Evolutionary conservation across 352 stramenopile genomes (phyloP), one percentile per base, ranked within the genome.

Genomic region (Globisporangium abappressorium): DNA sequence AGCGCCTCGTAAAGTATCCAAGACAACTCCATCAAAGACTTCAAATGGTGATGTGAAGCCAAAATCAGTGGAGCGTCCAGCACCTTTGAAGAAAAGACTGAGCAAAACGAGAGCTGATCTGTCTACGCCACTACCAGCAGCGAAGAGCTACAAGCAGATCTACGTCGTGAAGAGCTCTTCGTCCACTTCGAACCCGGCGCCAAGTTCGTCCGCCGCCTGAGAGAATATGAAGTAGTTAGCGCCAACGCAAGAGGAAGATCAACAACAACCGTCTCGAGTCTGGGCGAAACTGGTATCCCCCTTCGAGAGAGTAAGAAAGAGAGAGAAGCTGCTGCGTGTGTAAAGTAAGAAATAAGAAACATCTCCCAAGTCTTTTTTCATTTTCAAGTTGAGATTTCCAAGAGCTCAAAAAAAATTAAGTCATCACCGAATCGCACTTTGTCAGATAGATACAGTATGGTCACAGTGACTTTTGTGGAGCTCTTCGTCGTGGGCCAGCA

Each of bases 81-180:
- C 56, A 46, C 34, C 30, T 26, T 22, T 49, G 20, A 68, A 58
- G 28, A 60, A 60, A 22, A 62, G 72, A 7, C n/a, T 55, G 2
- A 73, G 63, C 65, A 77, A 62, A 7, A 18, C 36, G 11, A 62
- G 53, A 22, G 15, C n/a, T 20, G 30, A 8, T n/a, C 11, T 22
- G 38, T 49, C 36, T 11, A 26, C 55, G 26, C 18, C 66, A 2
- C 2, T n/a, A 7, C 0, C 58, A 34, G 36, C 12, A 2, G 3
- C 46, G 22, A 75, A 74, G 60, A 62, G 51, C 30, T 73, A 63
- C 64, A 78, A 74, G 56, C 63, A 75, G 51, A 66, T 80, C 20
- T 80, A 80, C 73, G 67, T 79, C 26, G 70, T 69, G 6, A 79
- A 79, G 58, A 53, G 34, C 26, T 28, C 43, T 24, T 51, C 38